phyloP scores from a whole-genome alignment of 164 flowering plant genomes.

The Vitis amurensis region DNA sequence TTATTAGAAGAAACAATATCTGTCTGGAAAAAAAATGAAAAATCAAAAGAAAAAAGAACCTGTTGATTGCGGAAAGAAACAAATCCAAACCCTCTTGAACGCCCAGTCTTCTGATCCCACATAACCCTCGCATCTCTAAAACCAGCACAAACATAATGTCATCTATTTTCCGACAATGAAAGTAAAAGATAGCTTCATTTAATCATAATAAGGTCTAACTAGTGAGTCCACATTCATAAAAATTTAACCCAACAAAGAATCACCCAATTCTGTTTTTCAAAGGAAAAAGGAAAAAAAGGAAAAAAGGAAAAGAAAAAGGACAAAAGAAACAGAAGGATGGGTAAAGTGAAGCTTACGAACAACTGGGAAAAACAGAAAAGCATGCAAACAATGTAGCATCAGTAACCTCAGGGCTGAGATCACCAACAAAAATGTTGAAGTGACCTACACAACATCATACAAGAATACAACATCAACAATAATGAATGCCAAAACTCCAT shows the following conservation, averaged over 20 bases:
- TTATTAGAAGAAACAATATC: neutral
- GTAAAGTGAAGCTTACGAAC: conserved; percentile 74
- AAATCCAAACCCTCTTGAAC: conserved; percentile 99
- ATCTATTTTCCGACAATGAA: neutral
- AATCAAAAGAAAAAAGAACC: conserved; percentile 35
- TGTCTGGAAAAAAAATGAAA: no score
- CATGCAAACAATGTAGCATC: conserved; percentile 92
- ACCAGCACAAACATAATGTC: conserved; percentile 7
- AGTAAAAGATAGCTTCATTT: neutral
- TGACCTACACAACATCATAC: conserved; percentile 57
- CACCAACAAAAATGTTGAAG: conserved; percentile 93
- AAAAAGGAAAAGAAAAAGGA: neutral
- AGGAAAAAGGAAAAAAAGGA: neutral
- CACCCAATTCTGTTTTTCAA: neutral
- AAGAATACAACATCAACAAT: neutral
- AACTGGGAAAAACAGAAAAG: conserved; percentile 88
- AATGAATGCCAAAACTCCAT: neutral
- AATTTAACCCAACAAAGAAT: neutral
- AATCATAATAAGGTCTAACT: neutral
- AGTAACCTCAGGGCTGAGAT: conserved; percentile 96
- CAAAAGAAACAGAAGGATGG: conserved; percentile 2
- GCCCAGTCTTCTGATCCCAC: conserved; percentile 98
- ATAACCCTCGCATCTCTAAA: conserved; percentile 88
- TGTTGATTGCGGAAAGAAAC: conserved; percentile 95
- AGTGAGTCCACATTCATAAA: neutral